A percentile compares a stretch with the other conserved stretches of the same genome.
Evolutionary conservation across 768 basidiomycete species (phyloP).

Genomic region (Pleurotus djamor): DNA sequence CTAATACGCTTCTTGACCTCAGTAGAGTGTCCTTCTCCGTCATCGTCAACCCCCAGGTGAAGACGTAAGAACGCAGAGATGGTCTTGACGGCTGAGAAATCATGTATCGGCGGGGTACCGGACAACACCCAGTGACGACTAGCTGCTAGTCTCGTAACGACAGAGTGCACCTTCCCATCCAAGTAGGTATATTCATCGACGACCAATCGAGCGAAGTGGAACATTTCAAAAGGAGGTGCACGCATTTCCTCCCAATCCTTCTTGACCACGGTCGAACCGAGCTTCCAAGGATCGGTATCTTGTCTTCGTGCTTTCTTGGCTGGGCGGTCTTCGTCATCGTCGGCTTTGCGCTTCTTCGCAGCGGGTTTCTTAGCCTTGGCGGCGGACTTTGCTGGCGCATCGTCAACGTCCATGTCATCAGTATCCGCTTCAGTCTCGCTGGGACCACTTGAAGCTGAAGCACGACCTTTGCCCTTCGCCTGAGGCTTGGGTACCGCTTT

Average conservation of each 20-base stretch:
- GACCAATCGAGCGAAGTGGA: constrained; percentile 86
- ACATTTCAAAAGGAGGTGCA: constrained; percentile 86
- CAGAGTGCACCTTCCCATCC: constrained; percentile 72
- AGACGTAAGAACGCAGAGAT: constrained; percentile 86
- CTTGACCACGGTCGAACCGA: constrained; percentile 57
- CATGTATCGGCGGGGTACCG: constrained; percentile 90
- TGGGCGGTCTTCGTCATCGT: constrained; percentile 33
- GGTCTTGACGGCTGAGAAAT: constrained; percentile 88
- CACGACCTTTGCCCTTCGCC: constrained; percentile 15
- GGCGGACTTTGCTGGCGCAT: constrained; percentile 18
- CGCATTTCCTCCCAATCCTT: constrained; percentile 79
- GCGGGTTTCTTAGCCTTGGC: constrained; percentile 29
- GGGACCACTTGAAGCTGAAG: constrained; percentile 7
- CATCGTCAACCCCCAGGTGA: constrained; percentile 92
- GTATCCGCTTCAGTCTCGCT: constrained; percentile 22
- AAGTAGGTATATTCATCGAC: constrained; percentile 96
- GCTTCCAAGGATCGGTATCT: constrained; percentile 70
- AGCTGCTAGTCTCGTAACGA: constrained; percentile 75
- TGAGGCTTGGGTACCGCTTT: not conserved
- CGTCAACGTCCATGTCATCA: constrained; percentile 52
- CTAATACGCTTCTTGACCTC: constrained; percentile 78
- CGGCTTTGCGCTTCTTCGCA: constrained; percentile 33
- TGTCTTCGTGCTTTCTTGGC: constrained; percentile 62
- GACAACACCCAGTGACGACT: constrained; percentile 94
- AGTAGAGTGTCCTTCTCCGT: constrained; percentile 73